These are phyloP conservation scores for Naumovozyma castellii DNA, from an alignment of 805 yeast species.

Conservation along the genomic window DNA sequence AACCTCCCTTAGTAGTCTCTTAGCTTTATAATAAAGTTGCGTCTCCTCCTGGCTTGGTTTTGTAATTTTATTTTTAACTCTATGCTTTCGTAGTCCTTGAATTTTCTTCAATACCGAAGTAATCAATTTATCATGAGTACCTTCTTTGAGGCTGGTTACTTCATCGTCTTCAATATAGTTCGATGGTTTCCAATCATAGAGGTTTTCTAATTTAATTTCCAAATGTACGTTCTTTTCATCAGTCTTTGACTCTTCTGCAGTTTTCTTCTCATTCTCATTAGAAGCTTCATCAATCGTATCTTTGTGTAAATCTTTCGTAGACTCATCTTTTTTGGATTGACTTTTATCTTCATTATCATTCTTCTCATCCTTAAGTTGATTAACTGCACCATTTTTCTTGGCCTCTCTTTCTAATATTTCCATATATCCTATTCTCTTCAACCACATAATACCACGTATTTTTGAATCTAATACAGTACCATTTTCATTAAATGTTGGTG, in stretches of 20 bases:
- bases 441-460: slow-evolving; percentile 44
- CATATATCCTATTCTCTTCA: slow-evolving; percentile 43
- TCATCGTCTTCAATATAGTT: slow-evolving; percentile 44
- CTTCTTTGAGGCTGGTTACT: slow-evolving; percentile 36
- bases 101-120: slow-evolving; percentile 40
- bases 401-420: slow-evolving; percentile 22
- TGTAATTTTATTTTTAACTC: slow-evolving; percentile 28
- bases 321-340: slow-evolving; percentile 2
- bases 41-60: slow-evolving; percentile 39
- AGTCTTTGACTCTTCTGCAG: neutral
- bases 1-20: slow-evolving; percentile 39
- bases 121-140: slow-evolving; percentile 35
- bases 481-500: slow-evolving; percentile 56
- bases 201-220: slow-evolving; percentile 31
- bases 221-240: neutral
- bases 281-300: neutral
- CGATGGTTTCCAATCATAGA: slow-evolving; percentile 43
- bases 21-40: slow-evolving; percentile 34
- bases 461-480: slow-evolving; percentile 44
- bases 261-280: slow-evolving; percentile 3
- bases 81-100: slow-evolving; percentile 39
- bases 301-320: slow-evolving; percentile 1
- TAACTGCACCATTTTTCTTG: slow-evolving; percentile 7
- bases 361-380: slow-evolving; percentile 2
- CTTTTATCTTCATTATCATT: slow-evolving; percentile 2